Evolutionary conservation across 805 yeast genomes (phyloP), one percentile per base, ranked within the genome.

Genomic region (Metschnikowia amazonensis): DNA sequence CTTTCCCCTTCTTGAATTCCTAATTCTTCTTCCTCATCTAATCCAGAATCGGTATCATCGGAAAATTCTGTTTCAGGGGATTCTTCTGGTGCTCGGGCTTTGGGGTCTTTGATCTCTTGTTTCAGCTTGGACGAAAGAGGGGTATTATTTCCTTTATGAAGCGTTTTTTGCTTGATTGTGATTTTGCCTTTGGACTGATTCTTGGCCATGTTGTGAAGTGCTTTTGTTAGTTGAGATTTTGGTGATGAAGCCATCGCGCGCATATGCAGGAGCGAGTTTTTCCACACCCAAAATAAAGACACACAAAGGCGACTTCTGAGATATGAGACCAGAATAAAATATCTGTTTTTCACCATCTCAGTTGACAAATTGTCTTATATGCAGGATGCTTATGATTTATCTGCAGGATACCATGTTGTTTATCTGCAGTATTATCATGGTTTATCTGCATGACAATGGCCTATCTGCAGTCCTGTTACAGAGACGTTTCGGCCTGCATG

Each of bases 21-120:
- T 25, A 51, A 52, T 36, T 62, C 68, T 30, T 57, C 64, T 30
- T 62, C 60, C 28, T 56, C 64, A 31, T 62, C 60, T 27, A 53
- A 38, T 6, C 50, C 64, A 1, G 58, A 52, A 34, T 52, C 58
- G 17, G 51, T 49, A 9, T 23, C 44, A n/a, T 48, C 50, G 5
- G 45, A 21, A 8, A 20, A 32, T 5, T 34, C 42, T 8, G 33
- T 44, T 5, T 20, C 20, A 11, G 17, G 20, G 27, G 7, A 24
- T 8, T 5, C 10, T 24, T 24, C 10, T 24, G 27, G 27, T 8
- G 10, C 10, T 8, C 6, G 4, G 23, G 23, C 23, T 21, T 21
- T n/a, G n/a, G n/a, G n/a, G n/a, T n/a, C n/a, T n/a, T n/a, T n/a
- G n/a, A n/a, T n/a, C n/a, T n/a, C n/a, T n/a, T n/a, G n/a, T n/a